Evolutionary conservation across 2,329 filamentous ascomycete species (phyloP).

Genomic region (Phyllosticta citriasiana): DNA sequence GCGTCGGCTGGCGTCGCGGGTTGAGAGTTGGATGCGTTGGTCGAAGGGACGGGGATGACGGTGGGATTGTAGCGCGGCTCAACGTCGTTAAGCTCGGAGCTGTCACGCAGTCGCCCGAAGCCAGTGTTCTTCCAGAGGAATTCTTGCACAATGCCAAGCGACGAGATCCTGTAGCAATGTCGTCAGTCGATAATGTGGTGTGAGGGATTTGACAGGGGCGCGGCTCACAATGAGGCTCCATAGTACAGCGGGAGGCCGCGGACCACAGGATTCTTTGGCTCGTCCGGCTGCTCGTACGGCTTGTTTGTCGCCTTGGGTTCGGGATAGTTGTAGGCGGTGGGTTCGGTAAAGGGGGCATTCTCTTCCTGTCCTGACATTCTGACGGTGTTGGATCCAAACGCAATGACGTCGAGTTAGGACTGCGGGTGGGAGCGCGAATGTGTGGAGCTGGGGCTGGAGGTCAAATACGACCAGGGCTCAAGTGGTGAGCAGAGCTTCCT

Average conservation of each 20-base stretch:
- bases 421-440: not conserved
- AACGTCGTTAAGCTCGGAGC: conserved; percentile 45
- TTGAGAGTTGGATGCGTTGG: conserved; percentile 3
- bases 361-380: not conserved
- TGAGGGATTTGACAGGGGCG: conserved; percentile 4
- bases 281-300: conserved; percentile 24
- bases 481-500: not conserved
- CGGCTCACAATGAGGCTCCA: conserved; percentile 49
- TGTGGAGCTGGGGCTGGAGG: not conserved
- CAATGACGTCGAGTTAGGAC: not conserved
- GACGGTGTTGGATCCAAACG: not conserved
- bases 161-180: conserved; percentile 43
- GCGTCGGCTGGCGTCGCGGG: not conserved
- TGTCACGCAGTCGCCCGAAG: conserved; percentile 48
- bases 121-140: conserved; percentile 64
- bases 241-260: conserved; percentile 55
- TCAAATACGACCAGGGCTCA: not conserved
- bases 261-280: conserved; percentile 56
- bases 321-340: conserved; percentile 24
- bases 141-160: conserved; percentile 50
- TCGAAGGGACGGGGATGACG: conserved; percentile 37
- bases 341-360: not conserved
- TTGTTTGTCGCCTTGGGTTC: conserved; percentile 21
- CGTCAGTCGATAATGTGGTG: not conserved
- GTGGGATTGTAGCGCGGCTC: conserved; percentile 47